Evolutionary conservation across 176 grass and related monocot species (phyloP), one percentile per base, ranked within the genome.

Genomic region (Avena sativa): DNA sequence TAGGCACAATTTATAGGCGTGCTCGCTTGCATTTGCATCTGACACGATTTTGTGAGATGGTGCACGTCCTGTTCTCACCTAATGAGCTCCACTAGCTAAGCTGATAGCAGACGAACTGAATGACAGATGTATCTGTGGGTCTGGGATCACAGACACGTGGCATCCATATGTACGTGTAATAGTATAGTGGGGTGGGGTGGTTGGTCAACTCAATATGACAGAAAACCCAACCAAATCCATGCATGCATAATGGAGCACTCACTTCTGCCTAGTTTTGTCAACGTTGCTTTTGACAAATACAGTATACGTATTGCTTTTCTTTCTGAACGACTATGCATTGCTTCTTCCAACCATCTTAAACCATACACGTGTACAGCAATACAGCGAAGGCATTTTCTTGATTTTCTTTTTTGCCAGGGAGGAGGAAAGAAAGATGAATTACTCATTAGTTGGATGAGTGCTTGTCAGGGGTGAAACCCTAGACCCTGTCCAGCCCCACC

Each of bases 201-300:
- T 51, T 75, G 23, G 46, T 74, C 71, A 74, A 25, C 71, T 74
- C 46, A 50, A 14, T 9, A 15, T 74, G 71, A 14, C 72, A 75
- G 6, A 17, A 14, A 49, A 25, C 44, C 46, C 13, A 28, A 75
- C 72, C n/a, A 26, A 13, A 76, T 55, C 25, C 25, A 76, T 55
- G 21, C 47, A 51, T 48, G 44, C 44, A 74, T 75, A 75, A 75
- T 75, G 74, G 74, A 76, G 74, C 74, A 76, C 74, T 55, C 74
- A 76, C 49, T 19, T 25, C 44, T 50, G 47, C 0, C 48, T 30
- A 16, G 13, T 76, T 52, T 76, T 76, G 47, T 76, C 72, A 76
- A 30, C 25, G 72, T 26, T 52, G 7, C 72, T 28, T 76, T 76
- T 76, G 72, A 76, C 72, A 50, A 75, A 66, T 63, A 26, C 10